phyloP scores from a whole-genome alignment of 1,139 yeast species.

The Waltiozyma sp. region DNA sequence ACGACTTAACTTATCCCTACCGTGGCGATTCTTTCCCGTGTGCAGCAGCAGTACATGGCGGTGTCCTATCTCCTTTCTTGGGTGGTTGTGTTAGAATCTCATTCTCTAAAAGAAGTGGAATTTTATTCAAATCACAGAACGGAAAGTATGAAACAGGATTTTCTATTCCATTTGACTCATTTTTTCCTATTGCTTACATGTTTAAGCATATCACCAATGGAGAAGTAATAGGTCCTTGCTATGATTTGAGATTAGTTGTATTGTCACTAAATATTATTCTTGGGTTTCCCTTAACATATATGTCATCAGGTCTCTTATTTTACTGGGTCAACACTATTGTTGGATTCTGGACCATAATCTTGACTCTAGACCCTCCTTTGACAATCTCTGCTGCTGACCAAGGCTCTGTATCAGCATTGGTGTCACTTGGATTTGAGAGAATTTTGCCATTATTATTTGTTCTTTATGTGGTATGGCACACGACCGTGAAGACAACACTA shows the following conservation, averaged over 20 bases:
- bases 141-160: slow-evolving; percentile 40
- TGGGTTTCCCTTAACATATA: slow-evolving; percentile 47
- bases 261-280: slow-evolving; percentile 47
- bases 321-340: slow-evolving; percentile 53
- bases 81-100: slow-evolving; percentile 78
- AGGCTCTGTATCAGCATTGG: slow-evolving; percentile 43
- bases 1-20: slow-evolving; percentile 43
- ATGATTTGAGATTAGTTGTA: slow-evolving; percentile 55
- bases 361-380: slow-evolving; percentile 79
- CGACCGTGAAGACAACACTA: slow-evolving; percentile 32
- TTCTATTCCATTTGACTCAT: slow-evolving; percentile 53
- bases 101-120: slow-evolving; percentile 42
- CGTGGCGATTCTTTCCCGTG: slow-evolving; percentile 87
- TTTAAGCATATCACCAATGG: slow-evolving; percentile 32
- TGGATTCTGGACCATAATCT: slow-evolving; percentile 81
- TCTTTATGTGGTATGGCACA: slow-evolving; percentile 61
- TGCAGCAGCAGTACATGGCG: slow-evolving; percentile 85
- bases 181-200: slow-evolving; percentile 64
- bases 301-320: slow-evolving; percentile 42
- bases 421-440: slow-evolving; percentile 65
- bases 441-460: slow-evolving; percentile 68
- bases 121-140: slow-evolving; percentile 31
- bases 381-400: slow-evolving; percentile 42
- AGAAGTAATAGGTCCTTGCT: slow-evolving; percentile 33
- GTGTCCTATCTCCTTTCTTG: slow-evolving; percentile 52